These are phyloP conservation scores for Quercus gilva DNA, from an alignment of 306 rosid species.

Conservation along the genomic window DNA sequence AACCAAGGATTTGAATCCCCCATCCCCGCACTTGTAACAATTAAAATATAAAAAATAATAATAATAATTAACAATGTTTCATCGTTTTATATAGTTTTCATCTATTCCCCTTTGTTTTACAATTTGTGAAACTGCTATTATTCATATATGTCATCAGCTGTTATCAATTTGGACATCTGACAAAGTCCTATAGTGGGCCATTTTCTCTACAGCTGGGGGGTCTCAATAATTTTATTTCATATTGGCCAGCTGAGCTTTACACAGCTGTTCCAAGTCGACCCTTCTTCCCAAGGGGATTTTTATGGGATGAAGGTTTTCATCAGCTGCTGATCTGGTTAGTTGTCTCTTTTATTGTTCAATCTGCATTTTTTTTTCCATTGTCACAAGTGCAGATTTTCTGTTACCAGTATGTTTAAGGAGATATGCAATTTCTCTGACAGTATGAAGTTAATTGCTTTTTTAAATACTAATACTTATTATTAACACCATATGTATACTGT, in stretches of 20 bases:
- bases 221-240: slow-evolving; percentile 49
- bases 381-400: not conserved
- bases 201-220: slow-evolving; percentile 56
- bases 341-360: slow-evolving; percentile 12
- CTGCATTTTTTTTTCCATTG: slow-evolving; percentile 11
- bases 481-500: not conserved
- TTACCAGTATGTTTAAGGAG: not conserved
- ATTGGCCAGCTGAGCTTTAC: slow-evolving; percentile 98
- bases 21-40: too few relatives aligned
- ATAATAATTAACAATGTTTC: not conserved
- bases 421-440: not conserved
- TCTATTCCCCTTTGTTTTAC: slow-evolving; percentile 5
- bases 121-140: not conserved
- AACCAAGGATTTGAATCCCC: too few relatives aligned
- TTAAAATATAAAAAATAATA: too few relatives aligned
- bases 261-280: slow-evolving; percentile 97
- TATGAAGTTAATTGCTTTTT: not conserved
- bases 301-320: slow-evolving; percentile 99
- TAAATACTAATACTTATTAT: not conserved
- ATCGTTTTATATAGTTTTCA: slow-evolving; percentile 2
- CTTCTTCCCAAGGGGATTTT: slow-evolving; percentile 93
- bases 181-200: slow-evolving; percentile 23
- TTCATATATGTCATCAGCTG: slow-evolving; percentile 15
- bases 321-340: slow-evolving; percentile 85
- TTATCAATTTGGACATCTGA: slow-evolving; percentile 26